Conservation (phyloP, 2,329 filamentous ascomycete genomes). For the Colletotrichum karsti region DNA sequence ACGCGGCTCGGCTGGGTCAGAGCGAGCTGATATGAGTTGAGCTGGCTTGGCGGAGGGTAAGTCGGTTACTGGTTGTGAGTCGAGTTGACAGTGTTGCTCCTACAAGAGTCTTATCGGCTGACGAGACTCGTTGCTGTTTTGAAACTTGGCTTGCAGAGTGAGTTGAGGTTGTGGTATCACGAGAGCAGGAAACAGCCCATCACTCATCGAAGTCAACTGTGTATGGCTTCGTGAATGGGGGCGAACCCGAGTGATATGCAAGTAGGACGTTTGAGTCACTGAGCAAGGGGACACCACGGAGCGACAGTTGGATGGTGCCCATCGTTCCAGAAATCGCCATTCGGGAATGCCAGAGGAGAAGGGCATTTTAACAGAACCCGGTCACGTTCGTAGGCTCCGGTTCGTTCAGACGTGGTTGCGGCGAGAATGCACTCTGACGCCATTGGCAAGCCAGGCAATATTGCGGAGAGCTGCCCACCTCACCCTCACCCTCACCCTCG, state of each 20-base stretch:
- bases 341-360: conserved; percentile 21
- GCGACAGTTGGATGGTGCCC: conserved; percentile 34
- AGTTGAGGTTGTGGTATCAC: conserved; percentile 5
- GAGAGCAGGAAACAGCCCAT: neutral
- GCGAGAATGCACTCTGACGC: conserved; percentile 31
- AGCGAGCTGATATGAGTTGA: neutral
- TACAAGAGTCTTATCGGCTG: conserved; percentile 13
- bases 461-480: conserved; percentile 21
- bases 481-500: neutral
- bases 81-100: conserved; percentile 6
- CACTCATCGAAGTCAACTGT: conserved; percentile 6
- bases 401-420: conserved; percentile 10
- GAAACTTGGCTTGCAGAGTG: conserved; percentile 26
- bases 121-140: conserved; percentile 10
- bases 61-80: neutral
- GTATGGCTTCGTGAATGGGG: conserved; percentile 17
- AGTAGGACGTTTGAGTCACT: conserved; percentile 25
- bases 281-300: conserved; percentile 36
- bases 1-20: neutral
- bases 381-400: conserved; percentile 22
- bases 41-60: neutral
- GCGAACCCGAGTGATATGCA: conserved; percentile 27
- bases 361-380: conserved; percentile 28
- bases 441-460: conserved; percentile 25
- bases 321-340: conserved; percentile 34